Base-by-base conservation (phyloP, 139 green algal genomes). In the Chlamydomonas sp. region DNA sequence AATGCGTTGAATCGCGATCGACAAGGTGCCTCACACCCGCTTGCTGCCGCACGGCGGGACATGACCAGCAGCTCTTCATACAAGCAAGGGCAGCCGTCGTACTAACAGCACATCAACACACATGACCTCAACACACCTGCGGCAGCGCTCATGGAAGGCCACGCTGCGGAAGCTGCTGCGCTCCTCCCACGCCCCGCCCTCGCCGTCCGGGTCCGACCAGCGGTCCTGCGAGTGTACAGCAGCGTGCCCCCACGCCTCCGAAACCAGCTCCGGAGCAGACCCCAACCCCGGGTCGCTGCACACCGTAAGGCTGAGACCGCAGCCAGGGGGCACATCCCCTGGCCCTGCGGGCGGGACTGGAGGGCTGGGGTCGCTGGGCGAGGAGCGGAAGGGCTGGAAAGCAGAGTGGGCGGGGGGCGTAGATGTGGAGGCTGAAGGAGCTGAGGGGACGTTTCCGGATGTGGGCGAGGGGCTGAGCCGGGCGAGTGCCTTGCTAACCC, bases 151-250 rank as follows among this genome's bases (percentile, higher is more conserved):
- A 73, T 87, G 83, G 74, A 87, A 87, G 31, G 83, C 83, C 4
- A 87, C 15, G 73, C 83, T 87, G 20, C 83, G 72, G 71, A 87
- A 87, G 83, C 83, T 87, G 74, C 83, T 87, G 4, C 84, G 84
- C 7, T 88, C 84, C 84, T 88, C 84, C 84, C 84, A 88, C 1
- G 84, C 84, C 18, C 74, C 84, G 49, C 84, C 84, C 74, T 88
- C 84, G 6, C 75, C 84, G 16, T 87, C 83, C 9, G 84, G 75
- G 62, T 88, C 84, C 75, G 84, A 63, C 84, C 84, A 88, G 57
- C 84, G 84, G 66, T 88, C 84, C 63, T 74, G 31, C 9, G 84
- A 49, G 75, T 88, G 84, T 4, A 49, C 12, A 0, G 18, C 49
- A 58, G 72, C 84, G 64, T 88, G 75, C 9, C 17, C 75, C 84